Evolutionary conservation across 257 asterid genomes (phyloP).

Genomic region (Agastache rugosa): DNA sequence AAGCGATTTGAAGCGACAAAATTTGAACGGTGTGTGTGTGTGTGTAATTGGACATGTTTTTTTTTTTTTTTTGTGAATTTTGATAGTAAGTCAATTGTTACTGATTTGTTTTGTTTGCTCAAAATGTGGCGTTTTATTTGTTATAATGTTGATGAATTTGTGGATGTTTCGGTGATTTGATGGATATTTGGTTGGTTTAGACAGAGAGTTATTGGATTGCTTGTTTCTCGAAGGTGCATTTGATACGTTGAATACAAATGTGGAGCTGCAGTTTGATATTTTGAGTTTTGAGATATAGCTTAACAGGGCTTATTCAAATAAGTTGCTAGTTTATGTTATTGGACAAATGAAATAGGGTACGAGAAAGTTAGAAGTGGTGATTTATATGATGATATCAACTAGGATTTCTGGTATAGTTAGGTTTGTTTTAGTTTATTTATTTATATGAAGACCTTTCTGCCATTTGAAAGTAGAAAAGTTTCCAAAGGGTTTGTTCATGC

Average conservation of each 20-base stretch:
- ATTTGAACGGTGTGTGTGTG: background rate
- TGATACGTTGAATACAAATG: background rate
- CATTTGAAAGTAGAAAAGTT: background rate
- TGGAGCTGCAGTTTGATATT: background rate
- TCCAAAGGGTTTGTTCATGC: background rate
- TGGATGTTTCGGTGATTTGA: background rate
- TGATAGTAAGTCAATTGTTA: background rate
- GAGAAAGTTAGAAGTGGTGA: constrained; percentile 14
- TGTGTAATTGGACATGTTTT: background rate
- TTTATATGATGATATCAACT: background rate
- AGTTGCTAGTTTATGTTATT: background rate
- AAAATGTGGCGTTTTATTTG: background rate
- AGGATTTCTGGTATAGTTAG: background rate
- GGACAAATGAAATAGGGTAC: background rate
- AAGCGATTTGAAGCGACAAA: background rate
- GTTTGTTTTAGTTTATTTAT: background rate
- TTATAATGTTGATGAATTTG: background rate
- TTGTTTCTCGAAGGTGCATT: background rate
- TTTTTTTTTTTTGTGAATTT: background rate
- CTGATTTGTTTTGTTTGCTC: background rate
- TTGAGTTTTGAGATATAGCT: background rate
- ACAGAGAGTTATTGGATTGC: background rate
- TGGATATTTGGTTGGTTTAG: constrained; percentile 11
- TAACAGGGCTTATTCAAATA: background rate
- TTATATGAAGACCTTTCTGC: background rate